Evolutionary conservation across 345 rosid species (phyloP), one percentile per base, ranked within the genome.

Genomic region (Pistacia vera): DNA sequence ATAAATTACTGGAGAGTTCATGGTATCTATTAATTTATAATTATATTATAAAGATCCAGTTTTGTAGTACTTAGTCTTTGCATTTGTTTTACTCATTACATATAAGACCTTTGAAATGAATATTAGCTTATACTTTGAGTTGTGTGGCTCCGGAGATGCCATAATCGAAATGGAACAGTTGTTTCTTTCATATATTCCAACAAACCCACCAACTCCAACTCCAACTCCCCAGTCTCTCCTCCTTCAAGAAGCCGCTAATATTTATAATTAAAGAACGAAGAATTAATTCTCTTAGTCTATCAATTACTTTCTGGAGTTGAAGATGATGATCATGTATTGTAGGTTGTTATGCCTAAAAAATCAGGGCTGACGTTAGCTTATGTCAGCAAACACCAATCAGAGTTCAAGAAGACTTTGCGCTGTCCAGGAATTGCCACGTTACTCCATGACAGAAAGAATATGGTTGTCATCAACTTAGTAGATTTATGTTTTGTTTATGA

Each of bases 261-360:
- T 6, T 4, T 38, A 38, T 38, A 58, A 38, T 20, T 64, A 17
- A 16, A 10, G 41, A 71, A 58, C 8, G 6, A 8, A 14, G 66
- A 72, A 60, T 2, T 57, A 58, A 8, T 44, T 60, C 6, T 38
- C 4, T 1, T 11, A 30, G 33, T 30, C 33, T 0, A 66, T 38
- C 56, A 22, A 11, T 7, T 0, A 38, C 41, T 51, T 3, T 54
- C 10, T 52, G 22, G 49, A 30, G 38, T 18, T 8, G 17, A 56
- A 49, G 46, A 54, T 33, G 48, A 35, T 35, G 75, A 60, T 17
- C 58, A 49, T 72, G 67, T 72, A 49, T 61, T 25, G 25, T 25
- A 25, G 0, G 1, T 25, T 25, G 25, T 25, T 25, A 25, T 25
- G 25, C 25, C 25, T 25, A 25, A 25, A 25, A 25, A 25, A 25